Conservation (phyloP, 2,329 filamentous ascomycete species). For the Myriosclerotinia scirpicola region DNA sequence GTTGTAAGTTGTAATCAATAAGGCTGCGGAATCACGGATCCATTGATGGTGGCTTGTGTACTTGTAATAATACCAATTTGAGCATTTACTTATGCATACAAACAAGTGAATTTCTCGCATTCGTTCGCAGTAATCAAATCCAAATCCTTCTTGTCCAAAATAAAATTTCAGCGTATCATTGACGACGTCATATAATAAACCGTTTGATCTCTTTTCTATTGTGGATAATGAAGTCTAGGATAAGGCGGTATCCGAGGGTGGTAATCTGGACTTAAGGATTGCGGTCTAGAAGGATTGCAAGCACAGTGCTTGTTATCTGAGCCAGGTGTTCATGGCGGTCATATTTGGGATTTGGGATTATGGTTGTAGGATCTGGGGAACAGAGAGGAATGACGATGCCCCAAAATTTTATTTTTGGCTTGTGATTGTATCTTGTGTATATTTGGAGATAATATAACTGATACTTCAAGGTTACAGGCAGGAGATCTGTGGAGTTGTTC, state of each 20-base stretch:
- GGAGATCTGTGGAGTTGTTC: constrained; percentile 8
- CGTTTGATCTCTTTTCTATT: not conserved
- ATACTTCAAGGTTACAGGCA: not conserved
- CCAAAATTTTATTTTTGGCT: not conserved
- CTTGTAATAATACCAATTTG: not conserved
- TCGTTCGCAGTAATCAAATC: not conserved
- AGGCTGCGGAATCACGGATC: not conserved
- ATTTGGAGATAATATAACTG: not conserved
- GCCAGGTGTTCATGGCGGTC: constrained; percentile 8
- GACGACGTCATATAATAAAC: constrained; percentile 4
- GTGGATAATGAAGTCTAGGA: not conserved
- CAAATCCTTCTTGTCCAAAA: not conserved
- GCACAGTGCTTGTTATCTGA: constrained; percentile 14
- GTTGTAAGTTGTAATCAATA: constrained; percentile 1
- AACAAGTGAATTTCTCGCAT: not conserved
- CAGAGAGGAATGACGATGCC: not conserved
- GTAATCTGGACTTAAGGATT: constrained; percentile 7
- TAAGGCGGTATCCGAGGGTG: constrained; percentile 1
- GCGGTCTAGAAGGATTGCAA: constrained; percentile 11
- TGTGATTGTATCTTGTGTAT: not conserved
- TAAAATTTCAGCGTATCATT: not conserved
- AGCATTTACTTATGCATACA: constrained; percentile 2
- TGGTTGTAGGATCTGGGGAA: constrained; percentile 12
- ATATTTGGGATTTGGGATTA: not conserved
- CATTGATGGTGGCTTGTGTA: constrained; percentile 4